Percentiles rank a stretch among this genome's conserved stretches.
phyloP scores from a whole-genome alignment of 2,329 filamentous ascomycete species.

The Fusarium tuaranense region DNA sequence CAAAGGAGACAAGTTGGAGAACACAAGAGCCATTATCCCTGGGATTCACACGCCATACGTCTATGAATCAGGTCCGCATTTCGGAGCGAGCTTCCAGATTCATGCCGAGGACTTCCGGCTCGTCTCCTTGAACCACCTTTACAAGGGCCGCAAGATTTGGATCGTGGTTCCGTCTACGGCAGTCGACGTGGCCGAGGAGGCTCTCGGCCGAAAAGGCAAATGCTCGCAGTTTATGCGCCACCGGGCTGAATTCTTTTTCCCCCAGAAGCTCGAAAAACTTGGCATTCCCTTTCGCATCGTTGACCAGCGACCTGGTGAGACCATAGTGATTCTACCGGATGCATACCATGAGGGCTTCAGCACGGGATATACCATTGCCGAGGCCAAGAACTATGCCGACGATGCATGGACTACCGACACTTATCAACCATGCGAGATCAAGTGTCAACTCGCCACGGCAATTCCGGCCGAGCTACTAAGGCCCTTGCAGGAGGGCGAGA shows the following conservation, averaged over 20 bases:
- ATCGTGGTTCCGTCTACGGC: slow-evolving; percentile 53
- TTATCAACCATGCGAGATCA: slow-evolving; percentile 51
- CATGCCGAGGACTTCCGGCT: slow-evolving; percentile 56
- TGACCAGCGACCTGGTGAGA: slow-evolving; percentile 54
- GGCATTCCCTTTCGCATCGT: slow-evolving; percentile 53
- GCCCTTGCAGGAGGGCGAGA: slow-evolving; percentile 47
- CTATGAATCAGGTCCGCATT: slow-evolving; percentile 53
- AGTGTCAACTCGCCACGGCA: slow-evolving; percentile 50
- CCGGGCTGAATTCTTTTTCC: slow-evolving; percentile 55
- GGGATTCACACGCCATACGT: slow-evolving; percentile 56
- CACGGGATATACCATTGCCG: slow-evolving; percentile 55
- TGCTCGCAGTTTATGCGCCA: slow-evolving; percentile 57
- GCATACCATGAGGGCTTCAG: slow-evolving; percentile 56
- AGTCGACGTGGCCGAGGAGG: slow-evolving; percentile 50
- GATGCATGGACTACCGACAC: slow-evolving; percentile 49
- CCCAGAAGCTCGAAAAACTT: slow-evolving; percentile 53
- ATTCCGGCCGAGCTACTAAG: slow-evolving; percentile 52
- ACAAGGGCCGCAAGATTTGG: slow-evolving; percentile 56
- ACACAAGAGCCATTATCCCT: slow-evolving; percentile 53
- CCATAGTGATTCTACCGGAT: slow-evolving; percentile 54
- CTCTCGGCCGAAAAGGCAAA: slow-evolving; percentile 47
- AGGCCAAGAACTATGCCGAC: slow-evolving; percentile 56
- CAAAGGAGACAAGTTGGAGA: slow-evolving; percentile 52
- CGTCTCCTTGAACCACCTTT: slow-evolving; percentile 54
- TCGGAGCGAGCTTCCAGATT: slow-evolving; percentile 55